Percentiles rank a stretch among this genome's conserved stretches.
phyloP scores from a whole-genome alignment of 106 monocot genomes.

The Acanthochlamys bracteata region DNA sequence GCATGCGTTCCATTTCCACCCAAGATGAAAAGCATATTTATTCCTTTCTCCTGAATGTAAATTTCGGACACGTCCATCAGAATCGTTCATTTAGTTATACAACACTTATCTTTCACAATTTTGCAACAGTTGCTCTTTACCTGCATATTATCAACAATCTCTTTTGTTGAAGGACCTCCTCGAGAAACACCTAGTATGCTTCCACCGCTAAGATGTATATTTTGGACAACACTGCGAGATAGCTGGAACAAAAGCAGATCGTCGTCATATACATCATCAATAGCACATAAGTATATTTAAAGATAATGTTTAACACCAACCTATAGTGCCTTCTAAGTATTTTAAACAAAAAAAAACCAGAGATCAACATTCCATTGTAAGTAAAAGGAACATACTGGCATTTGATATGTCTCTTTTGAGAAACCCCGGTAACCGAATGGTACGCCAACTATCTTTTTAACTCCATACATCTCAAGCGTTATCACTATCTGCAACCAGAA shows the following conservation, averaged over 20 bases:
- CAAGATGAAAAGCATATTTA: constrained; percentile 87
- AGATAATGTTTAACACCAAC: not conserved
- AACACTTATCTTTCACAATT: too few relatives aligned
- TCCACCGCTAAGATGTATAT: constrained; percentile 80
- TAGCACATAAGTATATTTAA: too few relatives aligned
- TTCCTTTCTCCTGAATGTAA: constrained; percentile 50
- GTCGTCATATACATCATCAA: not conserved
- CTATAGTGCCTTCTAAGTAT: not conserved
- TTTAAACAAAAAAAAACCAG: too few relatives aligned
- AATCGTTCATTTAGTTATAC: too few relatives aligned
- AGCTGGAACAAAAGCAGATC: constrained; percentile 26
- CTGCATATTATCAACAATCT: constrained; percentile 83
- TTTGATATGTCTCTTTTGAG: constrained; percentile 49
- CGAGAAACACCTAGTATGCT: constrained; percentile 82
- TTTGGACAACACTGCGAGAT: constrained; percentile 60
- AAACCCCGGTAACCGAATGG: constrained; percentile 82
- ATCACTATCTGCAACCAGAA: constrained; percentile 57
- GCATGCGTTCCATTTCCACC: constrained; percentile 95
- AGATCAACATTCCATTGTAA: too few relatives aligned
- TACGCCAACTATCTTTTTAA: constrained; percentile 77
- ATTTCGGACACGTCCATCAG: too few relatives aligned
- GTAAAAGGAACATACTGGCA: constrained; percentile 27
- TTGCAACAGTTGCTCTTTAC: constrained; percentile 19
- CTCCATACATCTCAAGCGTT: constrained; percentile 86
- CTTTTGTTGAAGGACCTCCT: constrained; percentile 38